A percentile compares a stretch with the other conserved stretches of the same genome.
Conservation (phyloP, 345 rosid species). For the Melaleuca alternifolia region DNA sequence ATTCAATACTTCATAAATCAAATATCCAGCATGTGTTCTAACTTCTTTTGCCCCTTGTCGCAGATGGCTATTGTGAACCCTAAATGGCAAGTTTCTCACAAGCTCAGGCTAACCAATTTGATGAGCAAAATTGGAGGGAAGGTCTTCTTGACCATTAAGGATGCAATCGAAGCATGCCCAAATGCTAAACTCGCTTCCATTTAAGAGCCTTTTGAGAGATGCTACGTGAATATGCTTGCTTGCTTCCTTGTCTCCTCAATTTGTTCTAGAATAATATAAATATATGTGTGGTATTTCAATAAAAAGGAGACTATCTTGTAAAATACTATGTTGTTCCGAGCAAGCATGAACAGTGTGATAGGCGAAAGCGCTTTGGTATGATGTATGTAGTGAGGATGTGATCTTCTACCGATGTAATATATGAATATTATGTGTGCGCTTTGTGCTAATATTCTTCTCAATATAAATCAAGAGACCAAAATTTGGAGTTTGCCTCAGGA, state of each 20-base stretch:
- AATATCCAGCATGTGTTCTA: neutral
- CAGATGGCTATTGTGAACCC: constrained; percentile 76
- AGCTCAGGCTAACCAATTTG: constrained; percentile 53
- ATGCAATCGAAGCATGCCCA: constrained; percentile 55
- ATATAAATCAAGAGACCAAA: neutral
- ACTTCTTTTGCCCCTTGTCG: neutral
- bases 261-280: neutral
- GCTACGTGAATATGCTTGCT: neutral
- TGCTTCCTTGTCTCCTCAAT: neutral
- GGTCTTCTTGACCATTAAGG: constrained; percentile 53
- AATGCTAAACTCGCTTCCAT: neutral
- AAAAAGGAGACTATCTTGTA: neutral
- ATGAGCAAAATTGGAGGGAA: constrained; percentile 50
- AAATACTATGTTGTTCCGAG: neutral
- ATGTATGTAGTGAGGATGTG: neutral
- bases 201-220: neutral
- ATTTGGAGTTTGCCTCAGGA: neutral
- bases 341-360: neutral
- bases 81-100: constrained; percentile 77
- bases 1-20: neutral
- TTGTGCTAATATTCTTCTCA: neutral
- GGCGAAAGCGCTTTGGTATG: neutral
- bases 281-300: neutral
- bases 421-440: neutral
- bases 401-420: neutral